These are phyloP conservation scores for Phyllosticta citrichinensis DNA, from an alignment of 2,329 filamentous ascomycete genomes.

Conservation along the genomic window DNA sequence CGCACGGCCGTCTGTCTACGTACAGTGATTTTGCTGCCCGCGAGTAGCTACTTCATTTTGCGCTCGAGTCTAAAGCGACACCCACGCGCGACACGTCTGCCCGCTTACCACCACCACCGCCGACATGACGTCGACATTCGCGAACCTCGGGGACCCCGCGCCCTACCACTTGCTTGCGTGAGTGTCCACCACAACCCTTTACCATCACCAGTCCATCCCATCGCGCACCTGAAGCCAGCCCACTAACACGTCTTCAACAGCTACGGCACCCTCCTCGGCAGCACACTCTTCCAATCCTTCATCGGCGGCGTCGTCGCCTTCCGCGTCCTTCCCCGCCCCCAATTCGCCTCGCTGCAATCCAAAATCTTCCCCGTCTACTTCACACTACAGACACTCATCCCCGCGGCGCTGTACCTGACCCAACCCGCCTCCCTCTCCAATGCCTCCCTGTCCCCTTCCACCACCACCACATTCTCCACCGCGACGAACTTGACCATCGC, in stretches of 20 bases:
- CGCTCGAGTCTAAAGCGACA: not conserved
- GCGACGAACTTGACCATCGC: conserved; percentile 39
- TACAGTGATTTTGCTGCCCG: no score
- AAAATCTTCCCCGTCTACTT: conserved; percentile 86
- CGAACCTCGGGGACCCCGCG: conserved; percentile 48
- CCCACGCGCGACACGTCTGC: not conserved
- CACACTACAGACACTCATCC: conserved; percentile 65
- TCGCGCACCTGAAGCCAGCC: conserved; percentile 5
- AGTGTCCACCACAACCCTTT: not conserved
- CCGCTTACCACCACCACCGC: conserved; percentile 5
- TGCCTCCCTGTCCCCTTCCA: conserved; percentile 17
- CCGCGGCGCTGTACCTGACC: conserved; percentile 64
- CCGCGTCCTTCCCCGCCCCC: conserved; percentile 62
- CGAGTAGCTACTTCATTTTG: no score
- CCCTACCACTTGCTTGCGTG: conserved; percentile 72
- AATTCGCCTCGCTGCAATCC: conserved; percentile 73
- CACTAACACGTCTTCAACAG: conserved; percentile 35
- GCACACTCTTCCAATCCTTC: conserved; percentile 82
- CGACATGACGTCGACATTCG: conserved; percentile 28
- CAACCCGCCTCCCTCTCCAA: conserved; percentile 49
- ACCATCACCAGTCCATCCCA: conserved; percentile 13
- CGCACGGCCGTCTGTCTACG: no score
- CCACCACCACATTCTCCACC: conserved; percentile 8
- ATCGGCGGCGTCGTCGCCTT: conserved; percentile 64
- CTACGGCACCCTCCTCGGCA: conserved; percentile 80